Conservation (phyloP, 192 early-diverging fungal genomes). For the Coemansia sp. region DNA sequence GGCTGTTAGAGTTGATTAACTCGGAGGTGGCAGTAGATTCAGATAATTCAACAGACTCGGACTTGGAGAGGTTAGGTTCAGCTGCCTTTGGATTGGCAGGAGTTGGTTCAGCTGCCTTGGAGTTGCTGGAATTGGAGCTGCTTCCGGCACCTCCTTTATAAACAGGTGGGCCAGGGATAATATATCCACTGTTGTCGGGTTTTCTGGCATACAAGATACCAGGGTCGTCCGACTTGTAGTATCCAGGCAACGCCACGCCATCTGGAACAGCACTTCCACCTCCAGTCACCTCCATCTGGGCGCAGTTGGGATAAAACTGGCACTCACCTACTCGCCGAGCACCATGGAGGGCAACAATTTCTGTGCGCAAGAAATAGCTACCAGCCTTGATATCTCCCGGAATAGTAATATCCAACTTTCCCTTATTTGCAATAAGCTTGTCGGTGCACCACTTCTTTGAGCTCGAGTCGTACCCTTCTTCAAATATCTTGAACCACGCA, state of each 20-base stretch:
- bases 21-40: background rate
- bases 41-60: background rate
- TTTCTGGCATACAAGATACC: slow-evolving; percentile 21
- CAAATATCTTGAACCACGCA: slow-evolving; percentile 42
- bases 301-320: slow-evolving; percentile 32
- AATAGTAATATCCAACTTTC: slow-evolving; percentile 20
- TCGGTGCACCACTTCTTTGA: slow-evolving; percentile 33
- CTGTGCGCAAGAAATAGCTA: slow-evolving; percentile 21
- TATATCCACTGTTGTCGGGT: background rate
- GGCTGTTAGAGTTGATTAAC: background rate
- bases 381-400: slow-evolving; percentile 23
- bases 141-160: background rate
- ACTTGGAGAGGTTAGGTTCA: background rate
- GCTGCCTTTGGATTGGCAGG: too few species aligned
- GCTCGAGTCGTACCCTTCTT: slow-evolving; percentile 24
- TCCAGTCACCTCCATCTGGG: slow-evolving; percentile 13
- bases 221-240: slow-evolving; percentile 10
- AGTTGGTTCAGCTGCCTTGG: background rate
- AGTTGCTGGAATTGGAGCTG: background rate
- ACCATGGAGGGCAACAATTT: slow-evolving; percentile 26
- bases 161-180: slow-evolving; percentile 8
- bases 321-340: background rate
- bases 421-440: slow-evolving; percentile 24
- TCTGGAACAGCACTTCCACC: slow-evolving; percentile 10
- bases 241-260: slow-evolving; percentile 27